A percentile compares a stretch with the other conserved stretches of the same genome.
Evolutionary conservation across 768 basidiomycete species (phyloP).

Genomic region (Dentipellis sp.): DNA sequence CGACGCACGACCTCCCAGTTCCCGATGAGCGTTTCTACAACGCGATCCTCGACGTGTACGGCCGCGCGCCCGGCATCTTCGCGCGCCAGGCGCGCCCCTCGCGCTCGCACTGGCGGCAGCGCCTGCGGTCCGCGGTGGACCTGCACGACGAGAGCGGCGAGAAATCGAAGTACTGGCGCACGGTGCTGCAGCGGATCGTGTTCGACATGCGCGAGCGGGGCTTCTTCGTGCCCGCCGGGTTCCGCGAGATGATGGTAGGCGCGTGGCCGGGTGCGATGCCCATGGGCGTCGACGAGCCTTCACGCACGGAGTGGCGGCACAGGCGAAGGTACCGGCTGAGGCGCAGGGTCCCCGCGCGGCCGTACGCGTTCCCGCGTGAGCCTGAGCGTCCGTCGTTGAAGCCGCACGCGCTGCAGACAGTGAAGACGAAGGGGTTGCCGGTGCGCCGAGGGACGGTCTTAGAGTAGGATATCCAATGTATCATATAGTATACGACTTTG

Average conservation of each 20-base stretch:
- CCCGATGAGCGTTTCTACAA: constrained; percentile 44
- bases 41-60: constrained; percentile 38
- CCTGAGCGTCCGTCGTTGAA: not conserved
- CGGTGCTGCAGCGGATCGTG: constrained; percentile 7
- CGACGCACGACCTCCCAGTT: not conserved
- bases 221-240: constrained; percentile 6
- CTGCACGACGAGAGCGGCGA: not conserved
- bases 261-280: not conserved
- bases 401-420: constrained; percentile 8
- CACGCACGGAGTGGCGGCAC: not conserved
- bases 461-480: not conserved
- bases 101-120: constrained; percentile 23
- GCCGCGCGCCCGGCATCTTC: constrained; percentile 6
- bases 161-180: constrained; percentile 3
- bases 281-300: not conserved
- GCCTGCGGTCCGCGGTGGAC: constrained; percentile 17
- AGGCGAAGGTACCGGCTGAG: not conserved
- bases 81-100: constrained; percentile 10
- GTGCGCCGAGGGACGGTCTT: constrained; percentile 3
- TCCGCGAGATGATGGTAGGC: constrained; percentile 7
- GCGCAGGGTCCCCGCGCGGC: not conserved
- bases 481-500: too few species aligned
- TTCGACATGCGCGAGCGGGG: constrained; percentile 3
- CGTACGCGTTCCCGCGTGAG: not conserved
- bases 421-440: constrained; percentile 16